These are phyloP conservation scores for Vachellia collinsii DNA, from an alignment of 306 rosid species.

Conservation along the genomic window DNA sequence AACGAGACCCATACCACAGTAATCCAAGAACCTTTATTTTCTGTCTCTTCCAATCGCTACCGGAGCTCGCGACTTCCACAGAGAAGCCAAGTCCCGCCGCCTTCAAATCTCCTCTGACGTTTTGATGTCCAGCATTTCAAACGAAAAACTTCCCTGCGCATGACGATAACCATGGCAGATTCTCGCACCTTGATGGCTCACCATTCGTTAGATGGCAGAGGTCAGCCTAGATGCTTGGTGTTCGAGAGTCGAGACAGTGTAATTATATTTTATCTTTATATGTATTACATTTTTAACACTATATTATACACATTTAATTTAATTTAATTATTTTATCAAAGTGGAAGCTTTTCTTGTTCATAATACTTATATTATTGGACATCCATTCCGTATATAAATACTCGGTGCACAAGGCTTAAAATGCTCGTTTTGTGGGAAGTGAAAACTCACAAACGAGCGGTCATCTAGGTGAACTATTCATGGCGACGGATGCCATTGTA, in stretches of 20 bases:
- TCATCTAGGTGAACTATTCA: not conserved
- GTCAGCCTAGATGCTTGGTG: no score
- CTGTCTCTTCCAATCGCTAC: not conserved
- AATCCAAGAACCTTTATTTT: no score
- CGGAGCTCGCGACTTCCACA: not conserved
- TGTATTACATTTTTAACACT: not conserved
- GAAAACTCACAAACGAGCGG: not conserved
- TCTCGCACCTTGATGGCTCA: not conserved
- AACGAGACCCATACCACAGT: no score
- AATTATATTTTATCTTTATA: not conserved
- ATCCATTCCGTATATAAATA: no score
- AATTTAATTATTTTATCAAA: not conserved
- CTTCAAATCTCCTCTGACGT: not conserved
- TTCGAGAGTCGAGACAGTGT: no score
- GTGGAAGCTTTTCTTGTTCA: not conserved
- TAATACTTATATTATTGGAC: no score
- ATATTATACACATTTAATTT: not conserved
- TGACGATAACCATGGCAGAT: not conserved
- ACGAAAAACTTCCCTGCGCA: not conserved
- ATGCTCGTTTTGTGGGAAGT: not conserved
- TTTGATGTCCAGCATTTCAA: not conserved
- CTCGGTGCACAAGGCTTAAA: not conserved
- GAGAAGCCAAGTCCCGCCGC: not conserved
- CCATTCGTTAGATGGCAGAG: not conserved
- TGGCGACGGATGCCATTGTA: constrained; percentile 48